These are phyloP conservation scores for Cercospora beticola DNA, from an alignment of 2,329 filamentous ascomycete genomes.

Conservation along the genomic window DNA sequence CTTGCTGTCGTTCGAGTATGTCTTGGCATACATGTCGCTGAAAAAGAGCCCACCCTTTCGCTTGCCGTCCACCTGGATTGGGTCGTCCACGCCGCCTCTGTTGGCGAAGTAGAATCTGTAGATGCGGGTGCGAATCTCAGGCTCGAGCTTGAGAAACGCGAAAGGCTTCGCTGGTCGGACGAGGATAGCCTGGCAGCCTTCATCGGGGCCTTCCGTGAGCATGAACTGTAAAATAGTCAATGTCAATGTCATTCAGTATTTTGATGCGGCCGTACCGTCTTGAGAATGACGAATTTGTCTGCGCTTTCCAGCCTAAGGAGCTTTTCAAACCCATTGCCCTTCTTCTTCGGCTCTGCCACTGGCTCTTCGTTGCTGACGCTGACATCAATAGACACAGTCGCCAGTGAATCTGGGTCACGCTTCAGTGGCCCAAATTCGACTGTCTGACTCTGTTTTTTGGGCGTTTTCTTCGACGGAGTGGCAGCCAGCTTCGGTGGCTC, in stretches of 20 bases:
- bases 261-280: slow-evolving; percentile 30
- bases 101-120: slow-evolving; percentile 36
- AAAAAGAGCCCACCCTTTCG: slow-evolving; percentile 29
- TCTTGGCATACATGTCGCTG: slow-evolving; percentile 33
- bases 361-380: slow-evolving; percentile 27
- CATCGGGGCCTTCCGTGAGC: slow-evolving; percentile 35
- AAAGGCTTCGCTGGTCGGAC: slow-evolving; percentile 39
- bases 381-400: slow-evolving; percentile 30
- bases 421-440: slow-evolving; percentile 23
- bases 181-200: slow-evolving; percentile 39
- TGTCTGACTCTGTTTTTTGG: slow-evolving; percentile 3
- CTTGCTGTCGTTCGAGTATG: slow-evolving; percentile 35
- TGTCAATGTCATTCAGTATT: slow-evolving; percentile 6
- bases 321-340: slow-evolving; percentile 30
- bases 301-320: slow-evolving; percentile 35
- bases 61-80: slow-evolving; percentile 36
- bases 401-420: slow-evolving; percentile 15
- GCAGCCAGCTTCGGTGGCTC: slow-evolving; percentile 9
- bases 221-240: slow-evolving; percentile 24
- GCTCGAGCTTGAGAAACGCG: slow-evolving; percentile 35
- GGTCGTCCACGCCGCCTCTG: slow-evolving; percentile 27
- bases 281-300: slow-evolving; percentile 36
- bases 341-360: slow-evolving; percentile 24
- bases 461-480: slow-evolving; percentile 18
- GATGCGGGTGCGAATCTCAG: slow-evolving; percentile 33